Conservation (phyloP, 148 eudicot genomes). For the Spergularia marina region DNA sequence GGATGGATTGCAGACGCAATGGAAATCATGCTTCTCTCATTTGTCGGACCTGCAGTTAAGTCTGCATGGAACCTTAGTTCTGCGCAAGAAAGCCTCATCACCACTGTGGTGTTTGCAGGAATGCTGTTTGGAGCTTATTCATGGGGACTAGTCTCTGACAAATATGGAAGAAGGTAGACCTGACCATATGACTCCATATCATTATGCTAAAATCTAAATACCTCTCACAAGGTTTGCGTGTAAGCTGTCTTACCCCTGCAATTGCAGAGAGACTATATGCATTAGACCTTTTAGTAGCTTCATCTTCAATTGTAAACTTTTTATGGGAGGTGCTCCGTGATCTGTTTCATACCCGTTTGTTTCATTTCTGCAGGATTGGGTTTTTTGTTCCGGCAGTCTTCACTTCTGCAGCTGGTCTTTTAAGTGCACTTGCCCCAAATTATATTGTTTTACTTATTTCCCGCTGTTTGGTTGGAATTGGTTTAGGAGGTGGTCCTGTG, state of each 20-base stretch:
- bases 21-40: slow-evolving; percentile 39
- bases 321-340: no score
- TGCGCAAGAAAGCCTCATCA: slow-evolving; percentile 30
- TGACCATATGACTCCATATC: background rate
- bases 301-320: no score
- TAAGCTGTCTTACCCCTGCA: background rate
- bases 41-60: slow-evolving; percentile 35
- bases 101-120: slow-evolving; percentile 34
- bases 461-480: slow-evolving; percentile 38
- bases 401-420: slow-evolving; percentile 31
- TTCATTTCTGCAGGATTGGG: slow-evolving; percentile 24
- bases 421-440: slow-evolving; percentile 35
- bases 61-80: slow-evolving; percentile 25
- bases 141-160: slow-evolving; percentile 36
- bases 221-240: background rate
- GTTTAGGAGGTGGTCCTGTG: slow-evolving; percentile 34
- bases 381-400: slow-evolving; percentile 28
- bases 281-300: background rate
- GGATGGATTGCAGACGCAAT: slow-evolving; percentile 38
- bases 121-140: slow-evolving; percentile 36
- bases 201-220: no score
- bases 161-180: slow-evolving; percentile 29
- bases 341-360: background rate
- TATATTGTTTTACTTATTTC: slow-evolving; percentile 24
- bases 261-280: background rate